phyloP scores from a whole-genome alignment of 495 filamentous ascomycete genomes.

The Talaromyces trachyspermus region DNA sequence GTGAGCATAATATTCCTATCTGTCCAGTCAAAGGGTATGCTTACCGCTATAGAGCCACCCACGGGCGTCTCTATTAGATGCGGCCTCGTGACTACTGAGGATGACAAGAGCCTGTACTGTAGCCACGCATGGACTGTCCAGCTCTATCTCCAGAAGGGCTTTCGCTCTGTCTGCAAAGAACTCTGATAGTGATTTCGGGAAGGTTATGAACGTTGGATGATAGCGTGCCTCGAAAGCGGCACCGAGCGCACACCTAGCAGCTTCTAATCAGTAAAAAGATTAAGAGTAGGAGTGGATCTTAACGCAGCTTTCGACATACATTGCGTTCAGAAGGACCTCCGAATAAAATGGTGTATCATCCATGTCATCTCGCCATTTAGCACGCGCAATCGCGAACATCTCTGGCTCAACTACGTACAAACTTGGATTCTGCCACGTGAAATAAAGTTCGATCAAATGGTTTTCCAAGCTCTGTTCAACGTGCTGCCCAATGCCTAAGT shows the following conservation, averaged over 20 bases:
- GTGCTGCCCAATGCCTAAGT: conserved; percentile 34
- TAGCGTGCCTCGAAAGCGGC: conserved; percentile 41
- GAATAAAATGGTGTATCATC: conserved; percentile 44
- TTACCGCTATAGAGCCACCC: conserved; percentile 46
- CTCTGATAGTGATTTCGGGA: conserved; percentile 39
- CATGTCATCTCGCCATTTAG: conserved; percentile 34
- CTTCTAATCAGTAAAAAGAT: not conserved
- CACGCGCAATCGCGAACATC: conserved; percentile 37
- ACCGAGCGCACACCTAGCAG: conserved; percentile 38
- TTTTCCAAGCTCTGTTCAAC: conserved; percentile 37
- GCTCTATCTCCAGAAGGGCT: conserved; percentile 40
- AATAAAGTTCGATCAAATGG: conserved; percentile 43
- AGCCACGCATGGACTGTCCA: conserved; percentile 43
- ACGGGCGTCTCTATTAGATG: conserved; percentile 40
- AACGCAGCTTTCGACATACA: conserved; percentile 24
- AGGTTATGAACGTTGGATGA: conserved; percentile 40
- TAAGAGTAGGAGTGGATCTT: too few species aligned
- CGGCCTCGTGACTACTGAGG: conserved; percentile 40
- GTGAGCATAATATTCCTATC: conserved; percentile 7
- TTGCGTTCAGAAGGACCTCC: conserved; percentile 42
- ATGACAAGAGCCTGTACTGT: conserved; percentile 44
- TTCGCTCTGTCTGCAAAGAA: conserved; percentile 45
- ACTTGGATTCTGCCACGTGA: conserved; percentile 45
- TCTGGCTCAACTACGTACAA: conserved; percentile 43
- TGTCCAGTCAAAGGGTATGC: not conserved